phyloP scores from a whole-genome alignment of 768 basidiomycete species.

The Suillus cothurnatus region DNA sequence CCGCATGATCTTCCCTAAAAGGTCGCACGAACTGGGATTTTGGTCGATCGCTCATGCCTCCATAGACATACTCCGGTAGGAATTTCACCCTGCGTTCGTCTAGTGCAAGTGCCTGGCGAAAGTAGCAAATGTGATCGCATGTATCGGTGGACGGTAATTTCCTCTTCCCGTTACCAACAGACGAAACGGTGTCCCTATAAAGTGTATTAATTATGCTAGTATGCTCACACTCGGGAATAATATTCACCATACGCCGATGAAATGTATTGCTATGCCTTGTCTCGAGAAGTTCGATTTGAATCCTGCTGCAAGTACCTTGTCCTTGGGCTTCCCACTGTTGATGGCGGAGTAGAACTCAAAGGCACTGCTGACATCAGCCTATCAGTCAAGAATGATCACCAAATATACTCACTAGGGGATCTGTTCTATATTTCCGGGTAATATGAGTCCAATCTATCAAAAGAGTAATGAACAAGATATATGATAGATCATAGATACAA shows the following conservation, averaged over 20 bases:
- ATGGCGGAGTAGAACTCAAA: slow-evolving; percentile 40
- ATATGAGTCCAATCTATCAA: slow-evolving; percentile 42
- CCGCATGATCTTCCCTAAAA: slow-evolving; percentile 13
- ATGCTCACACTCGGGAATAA: background rate
- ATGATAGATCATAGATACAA: background rate
- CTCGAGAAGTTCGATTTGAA: slow-evolving; percentile 42
- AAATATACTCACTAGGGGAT: slow-evolving; percentile 37
- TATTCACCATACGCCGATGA: slow-evolving; percentile 46
- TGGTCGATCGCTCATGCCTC: slow-evolving; percentile 16
- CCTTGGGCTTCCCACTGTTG: slow-evolving; percentile 17
- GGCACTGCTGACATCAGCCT: slow-evolving; percentile 29
- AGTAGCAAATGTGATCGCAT: slow-evolving; percentile 40
- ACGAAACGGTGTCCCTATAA: slow-evolving; percentile 50
- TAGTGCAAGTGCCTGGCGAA: slow-evolving; percentile 49
- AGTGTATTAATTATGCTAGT: background rate
- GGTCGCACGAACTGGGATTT: slow-evolving; percentile 3
- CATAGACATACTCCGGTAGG: slow-evolving; percentile 44
- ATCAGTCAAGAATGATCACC: background rate
- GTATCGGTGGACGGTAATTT: slow-evolving; percentile 36
- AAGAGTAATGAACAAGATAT: background rate
- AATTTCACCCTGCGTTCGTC: slow-evolving; percentile 52
- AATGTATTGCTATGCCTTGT: slow-evolving; percentile 39
- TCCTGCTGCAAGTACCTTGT: slow-evolving; percentile 23
- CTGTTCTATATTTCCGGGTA: slow-evolving; percentile 43
- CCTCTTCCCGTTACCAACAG: slow-evolving; percentile 39